These are phyloP conservation scores for Cucumis hystrix DNA, from an alignment of 306 rosid genomes.

Conservation along the genomic window DNA sequence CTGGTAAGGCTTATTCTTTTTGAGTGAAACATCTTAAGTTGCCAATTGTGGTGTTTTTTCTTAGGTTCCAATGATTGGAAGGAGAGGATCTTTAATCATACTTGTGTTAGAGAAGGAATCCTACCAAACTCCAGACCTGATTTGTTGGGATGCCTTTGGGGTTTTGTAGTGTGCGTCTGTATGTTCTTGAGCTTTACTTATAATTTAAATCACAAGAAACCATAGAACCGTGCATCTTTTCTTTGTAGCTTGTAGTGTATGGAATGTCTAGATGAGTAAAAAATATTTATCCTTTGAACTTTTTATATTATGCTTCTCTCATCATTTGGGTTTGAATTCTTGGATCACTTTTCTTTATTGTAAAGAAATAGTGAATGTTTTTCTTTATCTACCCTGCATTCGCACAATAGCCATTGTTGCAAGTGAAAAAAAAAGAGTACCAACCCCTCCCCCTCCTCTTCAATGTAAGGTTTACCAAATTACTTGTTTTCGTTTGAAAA, in stretches of 20 bases:
- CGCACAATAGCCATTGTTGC: no score
- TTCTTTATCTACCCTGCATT: no score
- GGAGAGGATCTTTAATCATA: background rate
- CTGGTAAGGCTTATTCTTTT: no score
- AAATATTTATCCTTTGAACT: background rate
- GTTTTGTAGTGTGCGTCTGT: background rate
- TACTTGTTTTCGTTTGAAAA: no score
- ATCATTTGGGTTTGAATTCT: no score
- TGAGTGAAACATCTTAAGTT: background rate
- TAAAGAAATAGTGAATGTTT: no score
- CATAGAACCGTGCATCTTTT: background rate
- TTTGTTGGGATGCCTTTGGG: background rate
- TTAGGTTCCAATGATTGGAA: background rate
- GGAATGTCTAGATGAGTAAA: background rate
- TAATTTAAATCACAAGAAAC: background rate
- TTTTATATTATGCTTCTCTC: background rate
- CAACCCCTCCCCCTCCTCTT: no score
- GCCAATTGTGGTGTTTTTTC: background rate
- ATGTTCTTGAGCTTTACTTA: background rate
- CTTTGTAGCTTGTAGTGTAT: no score
- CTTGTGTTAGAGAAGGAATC: background rate
- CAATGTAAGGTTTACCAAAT: no score
- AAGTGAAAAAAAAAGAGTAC: no score
- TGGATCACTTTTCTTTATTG: no score
- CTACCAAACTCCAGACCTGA: background rate